Evolutionary conservation across 2,329 filamentous ascomycete genomes (phyloP), one percentile per base, ranked within the genome.

Genomic region (Rhinocladiella mackenziei): DNA sequence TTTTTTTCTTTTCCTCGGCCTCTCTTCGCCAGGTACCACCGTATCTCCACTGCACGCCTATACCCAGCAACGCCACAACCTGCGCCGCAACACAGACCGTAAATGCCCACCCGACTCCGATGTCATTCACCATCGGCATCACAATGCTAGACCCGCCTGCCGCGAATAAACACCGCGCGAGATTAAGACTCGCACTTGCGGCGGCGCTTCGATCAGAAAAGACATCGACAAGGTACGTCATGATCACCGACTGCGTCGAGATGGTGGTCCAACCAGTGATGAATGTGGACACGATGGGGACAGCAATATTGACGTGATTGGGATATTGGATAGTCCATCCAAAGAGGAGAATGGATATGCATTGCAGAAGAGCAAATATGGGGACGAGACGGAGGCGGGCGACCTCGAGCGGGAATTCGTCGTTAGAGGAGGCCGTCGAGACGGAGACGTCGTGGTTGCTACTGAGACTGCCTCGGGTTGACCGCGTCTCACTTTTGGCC

Each of bases 171-270:
- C 74, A 78, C 22, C 74, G 59, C 0, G 72, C 69, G 3, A 78
- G 62, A 47, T 78, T 78, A 8, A 77, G 48, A 36, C 68, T 71
- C 0, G 76, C 75, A 37, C 65, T 75, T 0, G 75, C 74, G 0
- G 70, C 68, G 0, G 74, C 75, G 47, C 70, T 73, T 13, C 62
- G 61, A 11, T 70, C 66, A 0, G 68, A 65, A 46, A 73, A 77
- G 0, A 77, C 57, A 50, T 79, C 75, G 2, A 78, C 68, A 0
- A 78, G 62, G 43, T 75, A 77, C 0, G 75, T 78, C 60, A 67
- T 72, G 20, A 75, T 64, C 1, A 72, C 55, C 1, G 68, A 71
- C 28, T 75, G 67, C 2, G 66, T 73, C 0, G 73, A 74, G 4
- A 75, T 64, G 0, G 68, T 67, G 0, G 73, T 66, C 73, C 73